Conservation (phyloP, 2,329 filamentous ascomycete genomes). For the Ophiostoma piceae region DNA sequence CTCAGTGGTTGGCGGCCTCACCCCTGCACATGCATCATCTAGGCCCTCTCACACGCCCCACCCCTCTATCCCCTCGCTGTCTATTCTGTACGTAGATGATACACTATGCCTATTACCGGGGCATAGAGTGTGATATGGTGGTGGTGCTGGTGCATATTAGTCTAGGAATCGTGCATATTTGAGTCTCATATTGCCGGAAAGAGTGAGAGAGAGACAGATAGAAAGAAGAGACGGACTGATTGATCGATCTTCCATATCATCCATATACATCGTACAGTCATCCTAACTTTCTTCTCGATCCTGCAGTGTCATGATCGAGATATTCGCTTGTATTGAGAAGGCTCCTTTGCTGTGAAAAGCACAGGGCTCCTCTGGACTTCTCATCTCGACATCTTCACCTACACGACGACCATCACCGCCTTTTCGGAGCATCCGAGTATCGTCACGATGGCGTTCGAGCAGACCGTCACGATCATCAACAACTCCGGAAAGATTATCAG, state of each 20-base stretch:
- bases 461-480: slow-evolving; percentile 87
- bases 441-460: slow-evolving; percentile 44
- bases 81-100: not conserved
- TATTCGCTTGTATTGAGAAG: not conserved
- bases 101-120: not conserved
- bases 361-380: not conserved
- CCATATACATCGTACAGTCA: not conserved
- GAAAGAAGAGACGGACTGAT: not conserved
- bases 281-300: not conserved
- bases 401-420: not conserved
- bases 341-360: slow-evolving; percentile 10
- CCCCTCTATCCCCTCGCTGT: not conserved
- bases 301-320: slow-evolving; percentile 9
- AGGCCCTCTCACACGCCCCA: not conserved
- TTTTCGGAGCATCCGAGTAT: not conserved
- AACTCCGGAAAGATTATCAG: slow-evolving; percentile 85
- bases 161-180: not conserved
- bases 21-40: slow-evolving; percentile 13
- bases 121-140: not conserved
- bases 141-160: not conserved
- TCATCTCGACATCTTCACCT: not conserved
- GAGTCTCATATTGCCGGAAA: not conserved
- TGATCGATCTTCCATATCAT: not conserved
- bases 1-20: slow-evolving; percentile 11
- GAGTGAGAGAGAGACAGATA: not conserved